A percentile compares a stretch with the other conserved stretches of the same genome.
phyloP scores from a whole-genome alignment of 2,329 filamentous ascomycete species.

The Trichophaea hybrida region DNA sequence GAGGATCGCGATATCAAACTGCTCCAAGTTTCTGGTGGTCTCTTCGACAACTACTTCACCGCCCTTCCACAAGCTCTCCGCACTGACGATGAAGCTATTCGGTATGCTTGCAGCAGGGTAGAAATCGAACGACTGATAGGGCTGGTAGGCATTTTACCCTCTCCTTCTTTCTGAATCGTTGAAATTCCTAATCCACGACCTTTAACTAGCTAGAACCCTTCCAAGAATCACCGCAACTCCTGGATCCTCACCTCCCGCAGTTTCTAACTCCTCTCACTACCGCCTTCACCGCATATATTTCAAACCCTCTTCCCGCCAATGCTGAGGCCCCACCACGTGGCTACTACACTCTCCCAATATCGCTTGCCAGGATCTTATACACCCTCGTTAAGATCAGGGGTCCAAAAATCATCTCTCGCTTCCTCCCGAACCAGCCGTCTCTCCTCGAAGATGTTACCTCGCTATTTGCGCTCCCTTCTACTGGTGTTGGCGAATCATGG shows the following conservation, averaged over 20 bases:
- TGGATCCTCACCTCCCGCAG: conserved; percentile 66
- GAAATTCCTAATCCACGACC: conserved; percentile 32
- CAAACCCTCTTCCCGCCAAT: neutral
- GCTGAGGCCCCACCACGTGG: neutral
- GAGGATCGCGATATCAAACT: conserved; percentile 48
- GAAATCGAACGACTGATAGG: neutral
- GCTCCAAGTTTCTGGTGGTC: conserved; percentile 45
- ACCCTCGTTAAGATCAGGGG: conserved; percentile 88
- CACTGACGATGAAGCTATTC: neutral
- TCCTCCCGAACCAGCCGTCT: conserved; percentile 77
- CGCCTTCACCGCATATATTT: conserved; percentile 56
- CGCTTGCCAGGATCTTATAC: conserved; percentile 69
- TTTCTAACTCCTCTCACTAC: conserved; percentile 62
- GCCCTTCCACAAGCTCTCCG: conserved; percentile 24
- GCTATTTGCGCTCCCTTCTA: conserved; percentile 38
- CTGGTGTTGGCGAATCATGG: conserved; percentile 42
- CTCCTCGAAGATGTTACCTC: conserved; percentile 68
- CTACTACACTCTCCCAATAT: conserved; percentile 40
- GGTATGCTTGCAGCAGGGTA: neutral
- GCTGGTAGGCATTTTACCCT: neutral
- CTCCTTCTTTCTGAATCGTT: neutral
- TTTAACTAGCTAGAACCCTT: conserved; percentile 56
- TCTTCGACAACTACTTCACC: conserved; percentile 41
- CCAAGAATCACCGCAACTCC: conserved; percentile 84
- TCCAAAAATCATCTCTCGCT: conserved; percentile 79